Evolutionary conservation across 1,284 basidiomycete species (phyloP).

Genomic region (Farysia itapuensis): DNA sequence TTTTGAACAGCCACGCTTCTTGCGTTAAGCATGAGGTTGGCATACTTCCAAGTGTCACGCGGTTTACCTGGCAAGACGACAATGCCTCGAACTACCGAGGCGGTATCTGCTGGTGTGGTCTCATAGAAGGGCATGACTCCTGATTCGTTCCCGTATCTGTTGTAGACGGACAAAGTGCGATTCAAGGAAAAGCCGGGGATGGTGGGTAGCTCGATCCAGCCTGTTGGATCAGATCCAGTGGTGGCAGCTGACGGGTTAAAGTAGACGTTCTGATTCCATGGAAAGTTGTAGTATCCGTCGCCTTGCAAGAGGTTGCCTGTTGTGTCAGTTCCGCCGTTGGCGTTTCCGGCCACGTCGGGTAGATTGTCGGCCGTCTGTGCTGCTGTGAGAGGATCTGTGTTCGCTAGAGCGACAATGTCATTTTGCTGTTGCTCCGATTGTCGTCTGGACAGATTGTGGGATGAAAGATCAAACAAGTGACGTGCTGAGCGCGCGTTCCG

Average conservation of each 20-base stretch:
- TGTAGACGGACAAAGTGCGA: constrained; percentile 21
- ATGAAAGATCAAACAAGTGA: neutral
- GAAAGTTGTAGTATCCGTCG: constrained; percentile 20
- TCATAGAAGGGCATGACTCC: constrained; percentile 47
- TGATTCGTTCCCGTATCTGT: constrained; percentile 25
- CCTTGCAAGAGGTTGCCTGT: constrained; percentile 17
- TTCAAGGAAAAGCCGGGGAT: constrained; percentile 31
- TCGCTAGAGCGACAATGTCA: constrained; percentile 8
- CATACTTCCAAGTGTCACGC: constrained; percentile 53
- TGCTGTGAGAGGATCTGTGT: constrained; percentile 15
- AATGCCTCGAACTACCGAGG: constrained; percentile 23
- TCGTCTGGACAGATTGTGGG: constrained; percentile 4
- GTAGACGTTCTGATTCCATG: constrained; percentile 13
- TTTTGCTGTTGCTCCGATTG: constrained; percentile 9
- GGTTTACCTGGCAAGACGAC: constrained; percentile 45
- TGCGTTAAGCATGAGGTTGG: constrained; percentile 42
- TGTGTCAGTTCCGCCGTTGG: constrained; percentile 10
- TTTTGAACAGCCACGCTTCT: constrained; percentile 29
- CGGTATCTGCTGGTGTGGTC: constrained; percentile 6
- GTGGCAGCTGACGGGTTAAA: constrained; percentile 13
- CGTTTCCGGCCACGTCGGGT: constrained; percentile 15
- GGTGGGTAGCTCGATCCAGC: constrained; percentile 58
- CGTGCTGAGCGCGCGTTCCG: neutral
- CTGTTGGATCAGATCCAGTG: constrained; percentile 54
- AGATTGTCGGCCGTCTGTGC: constrained; percentile 15